Conservation (phyloP, 2,329 filamentous ascomycete genomes). For the Calonectria hongkongensis region DNA sequence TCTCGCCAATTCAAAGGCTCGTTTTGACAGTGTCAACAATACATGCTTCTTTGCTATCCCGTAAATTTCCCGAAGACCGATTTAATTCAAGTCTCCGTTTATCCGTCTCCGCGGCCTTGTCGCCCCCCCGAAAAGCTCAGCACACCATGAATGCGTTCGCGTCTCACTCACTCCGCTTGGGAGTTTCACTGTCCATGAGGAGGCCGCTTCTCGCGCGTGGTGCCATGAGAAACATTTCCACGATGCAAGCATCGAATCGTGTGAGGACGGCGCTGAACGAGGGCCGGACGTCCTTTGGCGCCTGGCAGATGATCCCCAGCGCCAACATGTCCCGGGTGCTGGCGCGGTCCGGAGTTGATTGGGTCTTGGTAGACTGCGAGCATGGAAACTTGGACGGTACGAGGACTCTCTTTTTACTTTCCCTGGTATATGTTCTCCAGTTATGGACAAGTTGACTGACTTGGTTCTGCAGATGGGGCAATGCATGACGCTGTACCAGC, state of each 20-base stretch:
- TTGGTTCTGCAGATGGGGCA: conserved; percentile 61
- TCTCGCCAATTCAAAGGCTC: conserved; percentile 17
- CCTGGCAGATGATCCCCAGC: conserved; percentile 79
- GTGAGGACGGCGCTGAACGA: conserved; percentile 70
- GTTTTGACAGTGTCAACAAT: neutral
- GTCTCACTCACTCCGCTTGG: conserved; percentile 42
- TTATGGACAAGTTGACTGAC: neutral
- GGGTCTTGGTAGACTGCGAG: conserved; percentile 77
- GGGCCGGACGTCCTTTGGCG: conserved; percentile 71
- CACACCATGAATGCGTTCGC: conserved; percentile 46
- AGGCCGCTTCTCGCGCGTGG: conserved; percentile 39
- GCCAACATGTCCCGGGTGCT: conserved; percentile 76
- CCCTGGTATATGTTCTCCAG: neutral
- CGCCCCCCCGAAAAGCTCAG: conserved; percentile 7
- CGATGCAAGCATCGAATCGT: conserved; percentile 68
- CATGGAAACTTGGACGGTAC: conserved; percentile 71
- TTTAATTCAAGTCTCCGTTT: neutral
- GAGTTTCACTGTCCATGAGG: conserved; percentile 39
- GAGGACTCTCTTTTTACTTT: neutral
- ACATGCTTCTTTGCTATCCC: conserved; percentile 7
- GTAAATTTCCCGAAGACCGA: neutral
- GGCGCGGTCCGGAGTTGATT: conserved; percentile 78
- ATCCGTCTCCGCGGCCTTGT: conserved; percentile 15
- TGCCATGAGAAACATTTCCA: conserved; percentile 43
- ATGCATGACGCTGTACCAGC: conserved; percentile 74